A percentile compares a stretch with the other conserved stretches of the same genome.
phyloP scores from a whole-genome alignment of 768 basidiomycete genomes.

The Xerocomellus chrysenteron region DNA sequence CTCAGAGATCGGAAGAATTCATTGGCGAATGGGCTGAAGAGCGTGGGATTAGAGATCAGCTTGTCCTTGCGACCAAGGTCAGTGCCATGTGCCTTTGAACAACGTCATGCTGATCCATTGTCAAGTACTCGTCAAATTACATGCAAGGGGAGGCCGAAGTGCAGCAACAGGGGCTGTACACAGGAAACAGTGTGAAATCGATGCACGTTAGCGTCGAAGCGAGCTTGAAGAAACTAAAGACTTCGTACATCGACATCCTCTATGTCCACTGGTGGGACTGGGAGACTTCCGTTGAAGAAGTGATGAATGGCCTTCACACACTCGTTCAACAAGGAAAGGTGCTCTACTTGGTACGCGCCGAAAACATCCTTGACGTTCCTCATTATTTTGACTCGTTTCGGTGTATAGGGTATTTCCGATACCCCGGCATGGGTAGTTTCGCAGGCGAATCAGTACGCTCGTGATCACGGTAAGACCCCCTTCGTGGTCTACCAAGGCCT shows the following conservation, averaged over 20 bases:
- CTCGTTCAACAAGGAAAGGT: slow-evolving; percentile 46
- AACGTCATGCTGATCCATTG: not conserved
- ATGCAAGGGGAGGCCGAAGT: slow-evolving; percentile 14
- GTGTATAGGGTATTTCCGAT: slow-evolving; percentile 39
- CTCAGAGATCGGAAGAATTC: slow-evolving; percentile 52
- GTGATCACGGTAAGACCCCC: slow-evolving; percentile 45
- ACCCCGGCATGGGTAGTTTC: slow-evolving; percentile 51
- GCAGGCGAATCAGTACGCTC: slow-evolving; percentile 50
- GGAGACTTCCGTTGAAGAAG: slow-evolving; percentile 43
- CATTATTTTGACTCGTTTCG: not conserved
- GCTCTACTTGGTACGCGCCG: slow-evolving; percentile 36
- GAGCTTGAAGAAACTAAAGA: slow-evolving; percentile 50
- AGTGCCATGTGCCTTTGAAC: not conserved
- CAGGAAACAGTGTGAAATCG: slow-evolving; percentile 40
- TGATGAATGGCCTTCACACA: slow-evolving; percentile 45
- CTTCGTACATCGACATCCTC: slow-evolving; percentile 57
- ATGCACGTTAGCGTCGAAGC: slow-evolving; percentile 35
- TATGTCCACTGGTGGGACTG: slow-evolving; percentile 58
- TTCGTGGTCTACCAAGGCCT: slow-evolving; percentile 55
- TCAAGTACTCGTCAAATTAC: slow-evolving; percentile 24
- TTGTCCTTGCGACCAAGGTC: slow-evolving; percentile 50
- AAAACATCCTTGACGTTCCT: not conserved
- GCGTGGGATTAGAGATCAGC: slow-evolving; percentile 44
- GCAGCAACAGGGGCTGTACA: slow-evolving; percentile 27
- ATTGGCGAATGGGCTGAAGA: slow-evolving; percentile 52